These are phyloP conservation scores for Silene coronaria DNA, from an alignment of 179 eudicot genomes.

Conservation along the genomic window DNA sequence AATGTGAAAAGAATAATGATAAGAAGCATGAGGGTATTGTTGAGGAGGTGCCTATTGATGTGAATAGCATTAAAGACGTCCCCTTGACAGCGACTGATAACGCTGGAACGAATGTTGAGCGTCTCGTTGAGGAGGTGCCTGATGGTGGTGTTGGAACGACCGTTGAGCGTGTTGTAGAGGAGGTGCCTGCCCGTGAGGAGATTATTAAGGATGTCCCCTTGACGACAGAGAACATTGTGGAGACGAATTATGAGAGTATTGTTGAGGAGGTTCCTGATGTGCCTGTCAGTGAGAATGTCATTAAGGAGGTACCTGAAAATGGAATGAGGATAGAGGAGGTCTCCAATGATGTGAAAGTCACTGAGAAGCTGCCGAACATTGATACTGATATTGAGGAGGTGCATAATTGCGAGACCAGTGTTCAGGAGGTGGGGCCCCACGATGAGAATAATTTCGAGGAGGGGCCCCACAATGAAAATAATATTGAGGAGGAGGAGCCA, in stretches of 20 bases:
- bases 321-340: not conserved
- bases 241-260: constrained; percentile 1
- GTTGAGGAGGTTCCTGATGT: not conserved
- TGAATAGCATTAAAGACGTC: not conserved
- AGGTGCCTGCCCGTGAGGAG: not conserved
- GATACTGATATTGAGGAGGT: not conserved
- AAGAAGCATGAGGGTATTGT: not conserved
- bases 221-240: not conserved
- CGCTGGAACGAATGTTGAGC: not conserved
- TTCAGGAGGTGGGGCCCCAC: not conserved
- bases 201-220: too few species aligned
- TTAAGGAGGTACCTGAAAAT: not conserved
- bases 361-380: not conserved
- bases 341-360: not conserved
- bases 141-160: not conserved
- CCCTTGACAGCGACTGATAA: not conserved
- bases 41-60: constrained; percentile 6
- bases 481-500: not conserved
- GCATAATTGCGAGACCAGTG: not conserved
- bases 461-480: not conserved
- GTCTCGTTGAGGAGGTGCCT: not conserved
- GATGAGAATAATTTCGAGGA: not conserved
- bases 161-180: not conserved
- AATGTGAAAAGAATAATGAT: not conserved
- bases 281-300: not conserved